A percentile compares a stretch with the other conserved stretches of the same genome.
Conservation (phyloP, 768 basidiomycete species). For the Termitomyces heimii region DNA sequence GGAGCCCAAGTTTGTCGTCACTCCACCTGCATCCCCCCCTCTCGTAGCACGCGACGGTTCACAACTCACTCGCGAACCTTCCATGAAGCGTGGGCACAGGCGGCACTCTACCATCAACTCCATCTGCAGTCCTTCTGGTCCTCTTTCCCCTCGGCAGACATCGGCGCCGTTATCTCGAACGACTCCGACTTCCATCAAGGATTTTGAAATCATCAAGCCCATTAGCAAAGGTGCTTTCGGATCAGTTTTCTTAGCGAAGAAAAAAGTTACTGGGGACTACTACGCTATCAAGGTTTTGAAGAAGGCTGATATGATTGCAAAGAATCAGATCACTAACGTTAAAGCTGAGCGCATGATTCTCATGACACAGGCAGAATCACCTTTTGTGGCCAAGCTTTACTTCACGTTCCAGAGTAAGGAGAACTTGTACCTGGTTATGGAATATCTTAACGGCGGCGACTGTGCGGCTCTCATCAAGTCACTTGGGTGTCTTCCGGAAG, state of each 20-base stretch:
- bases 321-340: constrained; percentile 99
- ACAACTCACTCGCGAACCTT: constrained; percentile 36
- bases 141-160: constrained; percentile 84
- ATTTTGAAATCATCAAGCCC: constrained; percentile 99
- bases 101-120: constrained; percentile 70
- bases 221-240: constrained; percentile 99
- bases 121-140: constrained; percentile 54
- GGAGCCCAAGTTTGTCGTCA: constrained; percentile 60
- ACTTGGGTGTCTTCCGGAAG: constrained; percentile 88
- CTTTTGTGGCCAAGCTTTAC: constrained; percentile 95
- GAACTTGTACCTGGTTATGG: constrained; percentile 98
- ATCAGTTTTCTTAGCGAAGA: constrained; percentile 96
- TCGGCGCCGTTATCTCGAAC: constrained; percentile 73
- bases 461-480: constrained; percentile 97
- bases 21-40: constrained; percentile 72
- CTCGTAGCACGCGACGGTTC: constrained; percentile 38
- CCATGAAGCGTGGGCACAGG: constrained; percentile 53
- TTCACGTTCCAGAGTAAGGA: constrained; percentile 99
- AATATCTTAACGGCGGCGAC: constrained; percentile 97
- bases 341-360: constrained; percentile 99
- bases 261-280: constrained; percentile 97
- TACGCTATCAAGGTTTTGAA: constrained; percentile 99
- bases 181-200: constrained; percentile 90
- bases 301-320: constrained; percentile 99
- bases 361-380: constrained; percentile 98